A percentile compares a stretch with the other conserved stretches of the same genome.
Evolutionary conservation across 2,329 filamentous ascomycete species (phyloP).

Genomic region (Fusarium sterilihyphosum): DNA sequence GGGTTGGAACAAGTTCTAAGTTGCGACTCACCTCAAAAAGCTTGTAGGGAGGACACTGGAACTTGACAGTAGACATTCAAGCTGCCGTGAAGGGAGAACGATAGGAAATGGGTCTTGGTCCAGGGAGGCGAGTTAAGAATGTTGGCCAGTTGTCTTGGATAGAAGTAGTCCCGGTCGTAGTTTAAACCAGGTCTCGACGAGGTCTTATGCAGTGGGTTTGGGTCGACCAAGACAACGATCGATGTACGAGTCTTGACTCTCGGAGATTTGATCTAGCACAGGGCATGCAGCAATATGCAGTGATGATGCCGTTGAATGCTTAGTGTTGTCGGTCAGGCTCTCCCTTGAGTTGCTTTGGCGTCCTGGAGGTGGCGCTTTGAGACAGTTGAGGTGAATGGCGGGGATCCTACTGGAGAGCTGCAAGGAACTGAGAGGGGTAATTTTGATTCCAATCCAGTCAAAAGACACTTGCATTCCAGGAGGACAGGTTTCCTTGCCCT

Average conservation of each 20-base stretch:
- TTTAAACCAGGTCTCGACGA: slow-evolving; percentile 52
- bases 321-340: slow-evolving; percentile 46
- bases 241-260: slow-evolving; percentile 44
- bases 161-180: slow-evolving; percentile 45
- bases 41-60: slow-evolving; percentile 65
- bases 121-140: slow-evolving; percentile 47
- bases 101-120: slow-evolving; percentile 48
- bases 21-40: slow-evolving; percentile 66
- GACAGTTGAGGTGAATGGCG: slow-evolving; percentile 46
- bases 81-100: slow-evolving; percentile 51
- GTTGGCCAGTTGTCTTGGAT: slow-evolving; percentile 52
- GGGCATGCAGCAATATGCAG: slow-evolving; percentile 45
- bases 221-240: slow-evolving; percentile 44
- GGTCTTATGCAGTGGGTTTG: slow-evolving; percentile 49
- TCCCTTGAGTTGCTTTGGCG: slow-evolving; percentile 49
- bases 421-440: slow-evolving; percentile 47
- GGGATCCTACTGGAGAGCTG: slow-evolving; percentile 48
- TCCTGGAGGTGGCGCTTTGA: slow-evolving; percentile 49
- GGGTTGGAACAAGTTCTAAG: slow-evolving; percentile 48
- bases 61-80: slow-evolving; percentile 69
- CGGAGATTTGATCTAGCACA: slow-evolving; percentile 53
- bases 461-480: slow-evolving; percentile 54
- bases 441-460: slow-evolving; percentile 49
- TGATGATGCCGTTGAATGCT: slow-evolving; percentile 46
- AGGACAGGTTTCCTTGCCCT: slow-evolving; percentile 44